A percentile compares a stretch with the other conserved stretches of the same genome.
Evolutionary conservation across 73 alveolate species (phyloP).

Genomic region (Tetrahymena malaccensis): DNA sequence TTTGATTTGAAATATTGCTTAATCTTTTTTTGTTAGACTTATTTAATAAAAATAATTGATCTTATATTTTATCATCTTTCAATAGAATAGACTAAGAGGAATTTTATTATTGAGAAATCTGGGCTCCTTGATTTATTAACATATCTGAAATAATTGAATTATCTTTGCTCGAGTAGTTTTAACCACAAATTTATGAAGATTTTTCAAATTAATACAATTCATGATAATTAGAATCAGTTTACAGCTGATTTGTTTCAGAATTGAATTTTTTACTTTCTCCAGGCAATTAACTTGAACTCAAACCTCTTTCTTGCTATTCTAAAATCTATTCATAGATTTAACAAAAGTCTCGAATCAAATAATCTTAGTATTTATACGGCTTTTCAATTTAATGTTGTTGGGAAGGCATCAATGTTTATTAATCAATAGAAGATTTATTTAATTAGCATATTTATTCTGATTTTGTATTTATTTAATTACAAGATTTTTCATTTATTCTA

Average conservation of each 20-base stretch:
- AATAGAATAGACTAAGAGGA: neutral
- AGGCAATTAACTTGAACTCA: neutral
- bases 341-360: neutral
- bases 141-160: neutral
- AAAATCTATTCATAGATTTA: neutral
- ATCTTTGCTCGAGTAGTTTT: neutral
- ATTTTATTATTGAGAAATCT: neutral
- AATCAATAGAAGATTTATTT: too few relatives aligned
- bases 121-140: neutral
- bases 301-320: neutral
- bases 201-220: neutral
- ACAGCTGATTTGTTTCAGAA: neutral
- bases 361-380: neutral
- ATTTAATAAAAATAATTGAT: neutral
- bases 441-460: neutral
- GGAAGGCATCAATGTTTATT: too few relatives aligned
- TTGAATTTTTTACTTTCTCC: neutral
- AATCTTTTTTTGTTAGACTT: neutral
- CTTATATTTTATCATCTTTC: neutral
- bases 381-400: neutral
- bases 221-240: neutral
- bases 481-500: neutral
- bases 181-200: neutral
- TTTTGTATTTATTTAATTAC: too few relatives aligned
- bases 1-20: neutral